These are phyloP conservation scores for Penstemon eatonii DNA, from an alignment of 257 asterid species.

Conservation along the genomic window DNA sequence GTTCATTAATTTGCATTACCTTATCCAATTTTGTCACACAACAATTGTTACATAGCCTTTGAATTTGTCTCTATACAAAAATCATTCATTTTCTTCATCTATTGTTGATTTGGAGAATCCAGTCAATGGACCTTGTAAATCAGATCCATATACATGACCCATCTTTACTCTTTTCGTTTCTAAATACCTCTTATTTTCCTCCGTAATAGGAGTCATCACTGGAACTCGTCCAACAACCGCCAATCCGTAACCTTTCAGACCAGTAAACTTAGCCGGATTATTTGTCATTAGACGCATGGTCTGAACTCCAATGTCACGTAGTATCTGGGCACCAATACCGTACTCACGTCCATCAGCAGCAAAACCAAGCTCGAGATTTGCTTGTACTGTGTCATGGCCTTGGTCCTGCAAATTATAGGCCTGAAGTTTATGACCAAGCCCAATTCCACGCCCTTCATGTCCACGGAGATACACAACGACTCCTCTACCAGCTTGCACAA, in stretches of 20 bases:
- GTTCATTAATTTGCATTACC: too few relatives aligned
- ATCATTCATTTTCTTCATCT: slow-evolving; percentile 25
- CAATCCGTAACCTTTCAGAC: slow-evolving; percentile 75
- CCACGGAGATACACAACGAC: slow-evolving; percentile 75
- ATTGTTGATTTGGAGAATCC: slow-evolving; percentile 34
- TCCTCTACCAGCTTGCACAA: slow-evolving; percentile 72
- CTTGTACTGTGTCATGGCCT: slow-evolving; percentile 88
- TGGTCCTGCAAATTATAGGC: slow-evolving; percentile 81
- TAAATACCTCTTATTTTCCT: slow-evolving; percentile 70
- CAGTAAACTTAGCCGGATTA: slow-evolving; percentile 79
- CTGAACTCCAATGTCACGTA: slow-evolving; percentile 71
- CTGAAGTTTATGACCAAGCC: slow-evolving; percentile 75
- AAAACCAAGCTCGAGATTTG: slow-evolving; percentile 83
- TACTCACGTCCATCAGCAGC: slow-evolving; percentile 82
- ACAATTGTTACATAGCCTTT: too few relatives aligned
- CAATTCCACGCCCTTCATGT: slow-evolving; percentile 87
- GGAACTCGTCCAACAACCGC: slow-evolving; percentile 83
- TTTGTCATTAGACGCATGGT: slow-evolving; percentile 89
- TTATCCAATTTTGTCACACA: too few relatives aligned
- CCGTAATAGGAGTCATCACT: slow-evolving; percentile 71
- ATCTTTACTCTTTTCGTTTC: slow-evolving; percentile 74
- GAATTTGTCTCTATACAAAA: too few relatives aligned
- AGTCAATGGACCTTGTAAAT: slow-evolving; percentile 44
- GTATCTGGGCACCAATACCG: slow-evolving; percentile 85
- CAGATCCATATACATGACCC: slow-evolving; percentile 79